Conservation (phyloP, 768 basidiomycete species). For the Suillus clintonianus region DNA sequence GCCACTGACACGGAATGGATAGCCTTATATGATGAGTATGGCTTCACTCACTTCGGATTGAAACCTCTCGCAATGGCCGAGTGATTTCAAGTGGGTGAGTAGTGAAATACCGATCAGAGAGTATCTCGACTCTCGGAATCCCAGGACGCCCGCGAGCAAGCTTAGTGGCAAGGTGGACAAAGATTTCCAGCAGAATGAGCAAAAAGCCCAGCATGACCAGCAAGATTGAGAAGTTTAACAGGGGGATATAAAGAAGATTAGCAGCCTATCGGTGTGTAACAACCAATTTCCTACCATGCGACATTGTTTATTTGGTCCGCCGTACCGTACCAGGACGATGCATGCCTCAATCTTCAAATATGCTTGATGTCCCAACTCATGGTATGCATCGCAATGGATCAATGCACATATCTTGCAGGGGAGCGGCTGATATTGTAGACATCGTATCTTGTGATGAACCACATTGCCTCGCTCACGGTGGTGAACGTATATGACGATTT, state of each 20-base stretch:
- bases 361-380: conserved; percentile 88
- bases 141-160: background rate
- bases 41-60: background rate
- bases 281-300: background rate
- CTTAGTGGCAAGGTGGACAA: background rate
- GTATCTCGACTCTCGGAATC: background rate
- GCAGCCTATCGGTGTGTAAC: background rate
- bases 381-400: conserved; percentile 68
- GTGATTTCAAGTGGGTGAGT: background rate
- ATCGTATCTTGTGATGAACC: conserved; percentile 19
- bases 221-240: background rate
- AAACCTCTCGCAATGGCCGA: background rate
- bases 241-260: background rate
- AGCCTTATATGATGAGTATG: background rate
- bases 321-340: conserved; percentile 24
- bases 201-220: background rate
- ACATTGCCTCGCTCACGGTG: conserved; percentile 98
- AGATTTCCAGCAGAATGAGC: background rate
- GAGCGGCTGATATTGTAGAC: conserved; percentile 58
- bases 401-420: conserved; percentile 64
- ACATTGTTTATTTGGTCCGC: background rate
- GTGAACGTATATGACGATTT: conserved; percentile 82
- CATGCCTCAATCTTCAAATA: conserved; percentile 89
- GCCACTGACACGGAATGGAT: background rate
- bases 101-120: too few relatives aligned